Evolutionary conservation across 176 grass and related monocot genomes (phyloP).

Genomic region (Paspalum notatum): DNA sequence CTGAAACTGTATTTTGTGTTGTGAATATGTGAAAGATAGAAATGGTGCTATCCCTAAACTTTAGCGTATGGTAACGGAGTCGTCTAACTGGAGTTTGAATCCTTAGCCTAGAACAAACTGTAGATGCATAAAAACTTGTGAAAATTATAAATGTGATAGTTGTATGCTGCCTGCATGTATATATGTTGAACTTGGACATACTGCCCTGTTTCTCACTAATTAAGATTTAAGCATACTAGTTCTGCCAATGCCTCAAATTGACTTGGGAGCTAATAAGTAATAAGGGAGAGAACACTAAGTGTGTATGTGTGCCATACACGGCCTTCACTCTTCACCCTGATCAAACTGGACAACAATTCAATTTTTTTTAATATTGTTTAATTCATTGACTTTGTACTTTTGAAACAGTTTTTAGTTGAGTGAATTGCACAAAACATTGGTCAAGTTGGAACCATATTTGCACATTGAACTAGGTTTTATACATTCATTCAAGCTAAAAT

Average conservation of each 20-base stretch:
- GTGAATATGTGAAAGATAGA: neutral
- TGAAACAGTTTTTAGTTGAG: neutral
- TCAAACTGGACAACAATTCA: neutral
- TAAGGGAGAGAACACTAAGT: too few species aligned
- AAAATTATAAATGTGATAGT: neutral
- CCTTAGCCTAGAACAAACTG: neutral
- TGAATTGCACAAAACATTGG: neutral
- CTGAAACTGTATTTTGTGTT: neutral
- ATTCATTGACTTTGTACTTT: neutral
- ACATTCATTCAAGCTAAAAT: neutral
- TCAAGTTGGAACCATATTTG: neutral
- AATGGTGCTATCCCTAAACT: neutral
- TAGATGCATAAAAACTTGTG: neutral
- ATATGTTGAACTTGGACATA: neutral
- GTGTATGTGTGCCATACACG: too few species aligned
- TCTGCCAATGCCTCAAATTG: neutral
- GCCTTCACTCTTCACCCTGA: neutral
- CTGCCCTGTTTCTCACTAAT: neutral
- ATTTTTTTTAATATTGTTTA: neutral
- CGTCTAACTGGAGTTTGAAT: constrained; percentile 12
- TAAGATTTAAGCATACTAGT: constrained; percentile 7
- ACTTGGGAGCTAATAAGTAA: too few species aligned
- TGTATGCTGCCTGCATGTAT: neutral
- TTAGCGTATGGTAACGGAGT: constrained; percentile 8
- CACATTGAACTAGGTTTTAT: neutral